These are phyloP conservation scores for Diospyros kaki DNA, from an alignment of 148 eudicot genomes.

Conservation along the genomic window DNA sequence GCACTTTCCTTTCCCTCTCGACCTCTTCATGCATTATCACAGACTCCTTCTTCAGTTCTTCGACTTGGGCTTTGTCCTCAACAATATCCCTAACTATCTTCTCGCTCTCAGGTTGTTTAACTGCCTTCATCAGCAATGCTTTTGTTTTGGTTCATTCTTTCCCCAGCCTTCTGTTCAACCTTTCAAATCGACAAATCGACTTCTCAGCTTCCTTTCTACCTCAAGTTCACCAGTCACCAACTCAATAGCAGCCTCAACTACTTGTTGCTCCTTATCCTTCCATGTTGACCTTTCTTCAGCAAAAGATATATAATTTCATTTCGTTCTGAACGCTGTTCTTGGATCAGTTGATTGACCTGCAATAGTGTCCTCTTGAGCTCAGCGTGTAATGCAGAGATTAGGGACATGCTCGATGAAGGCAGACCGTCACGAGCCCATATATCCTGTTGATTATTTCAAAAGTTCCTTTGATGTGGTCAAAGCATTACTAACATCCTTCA, in stretches of 20 bases:
- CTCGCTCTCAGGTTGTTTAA: constrained; percentile 66
- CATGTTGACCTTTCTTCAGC: constrained; percentile 80
- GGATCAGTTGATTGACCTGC: constrained; percentile 71
- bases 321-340: constrained; percentile 63
- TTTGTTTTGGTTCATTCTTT: constrained; percentile 70
- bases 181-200: constrained; percentile 59
- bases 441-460: constrained; percentile 64
- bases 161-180: constrained; percentile 83
- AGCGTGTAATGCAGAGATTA: constrained; percentile 76
- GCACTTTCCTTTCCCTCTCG: constrained; percentile 52
- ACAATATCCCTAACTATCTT: constrained; percentile 60
- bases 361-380: constrained; percentile 94
- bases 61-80: constrained; percentile 42
- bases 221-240: constrained; percentile 70
- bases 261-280: constrained; percentile 61
- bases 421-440: constrained; percentile 63
- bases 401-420: constrained; percentile 76
- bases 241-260: constrained; percentile 61
- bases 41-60: constrained; percentile 46
- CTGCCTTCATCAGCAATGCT: constrained; percentile 43
- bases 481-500: constrained; percentile 80
- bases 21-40: constrained; percentile 42
- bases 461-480: constrained; percentile 91
- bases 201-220: constrained; percentile 66
- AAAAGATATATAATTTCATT: constrained; percentile 60